These are phyloP conservation scores for Suillus subalutaceus DNA, from an alignment of 768 basidiomycete genomes.

Conservation along the genomic window DNA sequence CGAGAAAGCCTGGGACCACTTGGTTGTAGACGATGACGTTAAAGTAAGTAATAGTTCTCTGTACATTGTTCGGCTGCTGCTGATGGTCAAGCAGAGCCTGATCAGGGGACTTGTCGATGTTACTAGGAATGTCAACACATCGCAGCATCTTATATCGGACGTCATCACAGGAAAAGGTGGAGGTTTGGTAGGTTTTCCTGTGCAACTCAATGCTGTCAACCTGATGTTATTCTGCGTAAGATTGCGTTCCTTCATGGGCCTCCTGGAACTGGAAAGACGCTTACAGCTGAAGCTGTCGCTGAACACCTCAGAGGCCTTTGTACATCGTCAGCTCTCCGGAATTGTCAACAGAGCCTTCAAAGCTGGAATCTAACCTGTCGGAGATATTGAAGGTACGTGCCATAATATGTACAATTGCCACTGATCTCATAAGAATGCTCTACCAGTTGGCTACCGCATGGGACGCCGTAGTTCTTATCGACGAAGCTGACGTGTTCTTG, in stretches of 20 bases:
- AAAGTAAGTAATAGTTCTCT: constrained; percentile 34
- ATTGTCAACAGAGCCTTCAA: constrained; percentile 48
- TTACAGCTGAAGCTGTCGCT: constrained; percentile 61
- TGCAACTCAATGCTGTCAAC: not conserved
- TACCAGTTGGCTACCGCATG: constrained; percentile 57
- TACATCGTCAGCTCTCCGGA: constrained; percentile 60
- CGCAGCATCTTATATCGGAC: constrained; percentile 37
- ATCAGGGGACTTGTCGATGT: constrained; percentile 31
- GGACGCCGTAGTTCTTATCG: constrained; percentile 61
- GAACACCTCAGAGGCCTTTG: constrained; percentile 56
- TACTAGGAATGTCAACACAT: constrained; percentile 24
- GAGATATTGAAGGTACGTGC: constrained; percentile 21
- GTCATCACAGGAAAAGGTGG: constrained; percentile 68
- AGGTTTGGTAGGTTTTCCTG: constrained; percentile 51
- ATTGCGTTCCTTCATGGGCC: constrained; percentile 28
- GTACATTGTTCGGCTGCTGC: constrained; percentile 24
- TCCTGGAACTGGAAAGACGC: constrained; percentile 49
- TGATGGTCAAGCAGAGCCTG: constrained; percentile 31
- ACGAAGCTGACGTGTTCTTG: constrained; percentile 39
- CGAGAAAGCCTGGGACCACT: constrained; percentile 57
- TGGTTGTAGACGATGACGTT: constrained; percentile 54
- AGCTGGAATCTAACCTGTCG: constrained; percentile 44
- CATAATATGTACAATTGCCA: not conserved
- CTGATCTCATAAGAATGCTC: constrained; percentile 35
- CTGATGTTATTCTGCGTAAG: constrained; percentile 10